These are phyloP conservation scores for Nyssa sinensis DNA, from an alignment of 148 eudicot species.

Conservation along the genomic window DNA sequence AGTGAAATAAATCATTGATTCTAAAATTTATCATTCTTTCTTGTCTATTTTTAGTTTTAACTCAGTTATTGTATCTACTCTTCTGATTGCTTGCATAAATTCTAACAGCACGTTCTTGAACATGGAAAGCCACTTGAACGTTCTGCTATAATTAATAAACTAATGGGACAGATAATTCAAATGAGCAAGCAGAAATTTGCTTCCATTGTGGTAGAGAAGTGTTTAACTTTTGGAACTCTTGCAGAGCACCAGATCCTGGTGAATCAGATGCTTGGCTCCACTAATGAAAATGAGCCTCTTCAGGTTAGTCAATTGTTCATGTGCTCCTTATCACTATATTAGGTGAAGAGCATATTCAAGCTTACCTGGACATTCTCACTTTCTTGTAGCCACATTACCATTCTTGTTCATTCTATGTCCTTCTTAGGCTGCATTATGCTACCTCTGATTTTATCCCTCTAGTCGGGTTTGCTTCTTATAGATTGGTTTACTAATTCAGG, in stretches of 20 bases:
- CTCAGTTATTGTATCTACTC: constrained; percentile 1
- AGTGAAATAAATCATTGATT: background rate
- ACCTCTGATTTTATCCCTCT: background rate
- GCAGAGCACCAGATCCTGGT: constrained; percentile 66
- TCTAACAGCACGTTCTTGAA: constrained; percentile 76
- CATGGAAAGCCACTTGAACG: constrained; percentile 91
- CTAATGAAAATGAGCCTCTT: constrained; percentile 85
- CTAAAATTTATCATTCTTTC: background rate
- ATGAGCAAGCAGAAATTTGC: constrained; percentile 98
- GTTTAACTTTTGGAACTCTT: constrained; percentile 75
- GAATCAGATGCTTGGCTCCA: constrained; percentile 72
- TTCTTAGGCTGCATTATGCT: constrained; percentile 1
- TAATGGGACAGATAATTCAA: constrained; percentile 79
- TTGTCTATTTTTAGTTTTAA: background rate
- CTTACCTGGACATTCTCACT: background rate
- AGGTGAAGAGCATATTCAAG: background rate
- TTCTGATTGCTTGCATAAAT: constrained; percentile 11
- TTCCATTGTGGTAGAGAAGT: constrained; percentile 85
- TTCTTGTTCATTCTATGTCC: background rate
- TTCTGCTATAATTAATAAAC: constrained; percentile 56
- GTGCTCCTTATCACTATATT: background rate
- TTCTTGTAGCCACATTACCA: background rate
- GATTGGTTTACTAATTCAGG: too few relatives aligned
- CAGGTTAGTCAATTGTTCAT: constrained; percentile 43
- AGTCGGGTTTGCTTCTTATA: too few relatives aligned